phyloP scores from a whole-genome alignment of 208 protist species.

The Borovskyia barvae region DNA sequence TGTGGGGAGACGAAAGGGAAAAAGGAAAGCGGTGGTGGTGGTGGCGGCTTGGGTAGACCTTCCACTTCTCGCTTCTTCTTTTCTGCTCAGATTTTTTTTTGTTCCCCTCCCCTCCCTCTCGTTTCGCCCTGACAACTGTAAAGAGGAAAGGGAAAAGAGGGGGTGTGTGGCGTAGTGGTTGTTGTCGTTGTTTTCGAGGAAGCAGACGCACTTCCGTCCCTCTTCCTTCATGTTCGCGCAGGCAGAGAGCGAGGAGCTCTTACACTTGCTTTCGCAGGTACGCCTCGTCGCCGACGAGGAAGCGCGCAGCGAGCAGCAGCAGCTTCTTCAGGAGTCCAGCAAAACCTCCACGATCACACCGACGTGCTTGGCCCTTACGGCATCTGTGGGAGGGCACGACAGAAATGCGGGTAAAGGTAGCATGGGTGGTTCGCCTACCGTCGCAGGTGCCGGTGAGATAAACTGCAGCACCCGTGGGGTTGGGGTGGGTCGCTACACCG shows the following conservation, averaged over 20 bases:
- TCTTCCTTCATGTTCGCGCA: constrained; percentile 22
- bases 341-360: no score
- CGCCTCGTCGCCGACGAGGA: constrained; percentile 18
- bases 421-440: not conserved
- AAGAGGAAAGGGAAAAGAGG: not conserved
- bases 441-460: not conserved
- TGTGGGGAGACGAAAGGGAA: not conserved
- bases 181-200: not conserved
- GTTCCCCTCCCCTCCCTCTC: not conserved
- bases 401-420: no score
- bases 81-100: not conserved
- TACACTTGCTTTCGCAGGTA: constrained; percentile 31
- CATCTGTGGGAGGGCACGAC: no score
- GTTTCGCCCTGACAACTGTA: not conserved
- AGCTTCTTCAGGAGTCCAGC: not conserved
- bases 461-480: no score
- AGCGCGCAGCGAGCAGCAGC: constrained; percentile 1
- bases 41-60: not conserved
- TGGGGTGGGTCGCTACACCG: constrained; percentile 14
- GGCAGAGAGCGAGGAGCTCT: constrained; percentile 26
- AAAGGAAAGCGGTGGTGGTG: not conserved
- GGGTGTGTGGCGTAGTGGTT: not conserved
- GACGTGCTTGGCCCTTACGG: no score
- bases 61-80: not conserved
- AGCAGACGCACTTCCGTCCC: no score